Conservation (phyloP, 2,329 filamentous ascomycete genomes). For the Thelonectria olida region DNA sequence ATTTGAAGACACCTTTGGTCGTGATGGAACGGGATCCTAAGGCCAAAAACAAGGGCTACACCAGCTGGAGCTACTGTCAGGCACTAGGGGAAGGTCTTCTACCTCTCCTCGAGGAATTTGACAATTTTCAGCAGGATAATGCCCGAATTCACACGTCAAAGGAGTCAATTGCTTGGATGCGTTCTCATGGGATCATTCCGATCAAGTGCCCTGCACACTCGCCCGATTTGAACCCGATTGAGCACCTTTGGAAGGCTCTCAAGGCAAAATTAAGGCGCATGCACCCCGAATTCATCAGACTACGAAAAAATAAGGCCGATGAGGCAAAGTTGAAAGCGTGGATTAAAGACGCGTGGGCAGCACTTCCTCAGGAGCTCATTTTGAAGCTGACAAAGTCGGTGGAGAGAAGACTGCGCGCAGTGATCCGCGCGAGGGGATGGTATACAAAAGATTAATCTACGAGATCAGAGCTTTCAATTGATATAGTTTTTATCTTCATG, state of each 20-base stretch:
- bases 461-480: background rate
- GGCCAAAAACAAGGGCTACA: background rate
- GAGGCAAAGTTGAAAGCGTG: background rate
- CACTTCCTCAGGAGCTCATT: background rate
- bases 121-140: conserved; percentile 5
- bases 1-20: background rate
- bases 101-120: background rate
- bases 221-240: conserved; percentile 5
- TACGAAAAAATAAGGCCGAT: conserved; percentile 2
- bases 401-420: background rate
- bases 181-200: background rate
- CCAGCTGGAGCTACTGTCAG: background rate
- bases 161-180: background rate
- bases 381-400: background rate
- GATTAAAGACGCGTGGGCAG: background rate
- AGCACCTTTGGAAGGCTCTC: background rate
- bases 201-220: background rate
- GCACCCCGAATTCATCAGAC: background rate
- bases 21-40: background rate
- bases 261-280: background rate
- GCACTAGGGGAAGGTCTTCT: background rate
- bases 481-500: background rate
- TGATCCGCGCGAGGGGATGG: background rate
- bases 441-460: conserved; percentile 16
- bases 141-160: background rate